A percentile compares a stretch with the other conserved stretches of the same genome.
phyloP scores from a whole-genome alignment of 2,329 filamentous ascomycete genomes.

The Botrytis porri region DNA sequence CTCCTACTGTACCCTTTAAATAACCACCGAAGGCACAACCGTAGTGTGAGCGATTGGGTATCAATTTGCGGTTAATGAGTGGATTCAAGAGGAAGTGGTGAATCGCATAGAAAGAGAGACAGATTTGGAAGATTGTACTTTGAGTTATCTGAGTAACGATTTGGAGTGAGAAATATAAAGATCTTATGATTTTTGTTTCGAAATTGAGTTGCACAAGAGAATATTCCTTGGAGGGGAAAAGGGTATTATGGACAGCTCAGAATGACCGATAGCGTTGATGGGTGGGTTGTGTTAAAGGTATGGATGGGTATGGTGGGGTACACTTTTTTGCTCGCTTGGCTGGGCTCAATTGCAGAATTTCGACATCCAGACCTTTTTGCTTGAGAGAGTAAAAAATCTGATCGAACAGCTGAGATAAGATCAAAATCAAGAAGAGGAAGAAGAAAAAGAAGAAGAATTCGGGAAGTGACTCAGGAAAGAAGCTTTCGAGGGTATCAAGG shows the following conservation, averaged over 20 bases:
- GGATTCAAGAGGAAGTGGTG: neutral
- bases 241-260: slow-evolving; percentile 2
- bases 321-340: slow-evolving; percentile 4
- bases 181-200: neutral
- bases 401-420: slow-evolving; percentile 1
- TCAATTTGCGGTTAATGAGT: slow-evolving; percentile 2
- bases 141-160: neutral
- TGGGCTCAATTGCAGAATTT: neutral
- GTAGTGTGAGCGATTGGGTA: slow-evolving; percentile 3
- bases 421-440: neutral
- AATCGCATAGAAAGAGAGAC: slow-evolving; percentile 6
- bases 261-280: slow-evolving; percentile 11
- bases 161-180: neutral
- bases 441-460: neutral
- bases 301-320: slow-evolving; percentile 11
- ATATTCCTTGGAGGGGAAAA: slow-evolving; percentile 7
- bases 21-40: neutral
- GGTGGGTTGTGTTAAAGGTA: neutral
- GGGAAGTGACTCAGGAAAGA: neutral
- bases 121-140: neutral
- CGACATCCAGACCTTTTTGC: slow-evolving; percentile 1
- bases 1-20: slow-evolving; percentile 1
- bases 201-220: neutral
- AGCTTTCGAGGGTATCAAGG: neutral
- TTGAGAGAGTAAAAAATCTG: neutral